Base-by-base conservation (phyloP, 352 stramenopile species). In the Thraustotheca clavata region DNA sequence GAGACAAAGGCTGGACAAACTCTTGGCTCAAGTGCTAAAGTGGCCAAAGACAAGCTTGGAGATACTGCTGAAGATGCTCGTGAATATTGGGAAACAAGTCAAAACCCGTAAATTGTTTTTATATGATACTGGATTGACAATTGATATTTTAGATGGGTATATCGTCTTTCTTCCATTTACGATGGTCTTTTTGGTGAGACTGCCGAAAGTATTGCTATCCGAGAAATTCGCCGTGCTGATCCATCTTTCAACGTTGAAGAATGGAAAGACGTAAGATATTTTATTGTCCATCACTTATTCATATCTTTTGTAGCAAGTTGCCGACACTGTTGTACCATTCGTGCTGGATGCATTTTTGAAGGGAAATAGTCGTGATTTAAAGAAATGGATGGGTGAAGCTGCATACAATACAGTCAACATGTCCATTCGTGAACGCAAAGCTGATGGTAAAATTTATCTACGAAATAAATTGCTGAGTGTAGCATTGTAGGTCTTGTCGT, bases 61-160 rank as follows among this genome's bases (percentile, higher is more conserved):
- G 86, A 95, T 49, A 81, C 79, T 26, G 78, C 78, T 22, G 80
- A 93, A 73, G 87, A 96, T 39, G 86, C 87, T 0, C 73, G 87
- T 9, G 96, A 99, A 77, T 89, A 96, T 60, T 99, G 96, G 95
- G 96, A 99, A 72, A 99, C 96, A 40, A 98, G 89, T 71, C 96
- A 99, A 76, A 98, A 99, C 83, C 96, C 96, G 59, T 95, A 95
- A 49, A 74, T 77, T 41, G 12, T 2, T 38, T 27, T 18, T 1
- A 4, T 27, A 50, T 49, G 2, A 67, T 31, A 22, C 16, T 31
- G 18, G n/a, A n/a, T 40, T 29, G 9, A 7, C 49, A 22, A 24
- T 55, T 46, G 31, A 22, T 71, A 3, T 11, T 41, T 6, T 59
- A 86, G 77, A n/a, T 94, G 86, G 86, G 90, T 99, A 3, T 99